Evolutionary conservation across 192 early-diverging fungal species (phyloP), one percentile per base, ranked within the genome.

Genomic region (Dissophora globulifera): DNA sequence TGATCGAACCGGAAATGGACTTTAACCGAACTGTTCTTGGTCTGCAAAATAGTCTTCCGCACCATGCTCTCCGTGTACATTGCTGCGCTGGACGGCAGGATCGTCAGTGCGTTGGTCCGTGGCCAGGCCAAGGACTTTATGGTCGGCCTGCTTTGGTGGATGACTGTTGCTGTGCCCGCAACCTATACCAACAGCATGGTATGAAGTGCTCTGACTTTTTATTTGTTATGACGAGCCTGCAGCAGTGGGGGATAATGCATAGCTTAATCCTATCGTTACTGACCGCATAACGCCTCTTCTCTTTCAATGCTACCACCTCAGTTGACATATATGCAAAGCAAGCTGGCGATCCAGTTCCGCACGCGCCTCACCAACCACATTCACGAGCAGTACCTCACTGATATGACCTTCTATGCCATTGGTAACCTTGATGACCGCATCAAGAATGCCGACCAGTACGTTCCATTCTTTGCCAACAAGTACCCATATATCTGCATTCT

Each of bases 121-220:
- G 92, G 91, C 11, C 82, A 93, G 49, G 89, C 90, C 32, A 87
- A 82, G 62, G 90, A 93, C 70, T 98, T 98, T 71, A 69, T 97
- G 51, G 72, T 82, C 42, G 91, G 95, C 12, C 90, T 99, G 47
- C 82, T 90, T 38, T 93, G 89, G 82, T 97, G 95, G 95, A 95
- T 96, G 93, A 85, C 82, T 19, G 89, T 98, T 50, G 95, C 95
- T 15, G 85, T 99, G 27, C 96, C 96, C 7, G 96, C 95, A 12
- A 98, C 96, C 45, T 94, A 96, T 81, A 97, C 96, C 56, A 98
- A 98, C 82, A 91, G 88, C 74, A 91, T 97, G 89, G 88, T 93
- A 83, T n/a, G n/a, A n/a, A 79, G 43, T 42, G 31, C n/a, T n/a
- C n/a, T n/a, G n/a, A n/a, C n/a, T n/a, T n/a, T n/a, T n/a, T n/a